These are phyloP conservation scores for Prunus campanulata DNA, from an alignment of 306 rosid species.

Conservation along the genomic window DNA sequence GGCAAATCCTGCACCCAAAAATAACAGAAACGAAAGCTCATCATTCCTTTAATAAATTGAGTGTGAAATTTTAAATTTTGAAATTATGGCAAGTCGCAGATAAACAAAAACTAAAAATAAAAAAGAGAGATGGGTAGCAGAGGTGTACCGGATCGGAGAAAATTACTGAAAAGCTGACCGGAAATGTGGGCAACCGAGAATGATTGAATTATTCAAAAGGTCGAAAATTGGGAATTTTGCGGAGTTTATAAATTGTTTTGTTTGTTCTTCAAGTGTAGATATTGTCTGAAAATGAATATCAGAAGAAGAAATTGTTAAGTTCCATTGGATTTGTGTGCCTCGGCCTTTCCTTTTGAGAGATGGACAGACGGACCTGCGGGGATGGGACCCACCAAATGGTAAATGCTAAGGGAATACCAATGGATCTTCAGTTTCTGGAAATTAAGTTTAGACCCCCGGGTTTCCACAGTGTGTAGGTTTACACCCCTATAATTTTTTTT, in stretches of 20 bases:
- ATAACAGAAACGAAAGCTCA: not conserved
- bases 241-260: not conserved
- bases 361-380: not conserved
- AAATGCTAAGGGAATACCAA: too few species aligned
- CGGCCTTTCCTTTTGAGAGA: slow-evolving; percentile 6
- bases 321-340: not conserved
- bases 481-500: not conserved
- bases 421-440: not conserved
- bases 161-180: slow-evolving; percentile 15
- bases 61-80: not conserved
- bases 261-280: not conserved
- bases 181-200: slow-evolving; percentile 19
- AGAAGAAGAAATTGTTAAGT: not conserved
- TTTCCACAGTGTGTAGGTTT: too few species aligned
- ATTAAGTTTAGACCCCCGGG: not conserved
- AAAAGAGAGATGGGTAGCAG: slow-evolving; percentile 3
- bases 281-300: slow-evolving; percentile 3
- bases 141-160: slow-evolving; percentile 48
- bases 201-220: slow-evolving; percentile 23
- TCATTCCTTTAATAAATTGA: not conserved
- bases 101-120: not conserved
- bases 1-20: slow-evolving; percentile 5
- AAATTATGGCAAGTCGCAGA: not conserved
- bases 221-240: slow-evolving; percentile 10
- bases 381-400: not conserved